Evolutionary conservation across 192 early-diverging fungal species (phyloP).

Genomic region (Diversispora epigaea): DNA sequence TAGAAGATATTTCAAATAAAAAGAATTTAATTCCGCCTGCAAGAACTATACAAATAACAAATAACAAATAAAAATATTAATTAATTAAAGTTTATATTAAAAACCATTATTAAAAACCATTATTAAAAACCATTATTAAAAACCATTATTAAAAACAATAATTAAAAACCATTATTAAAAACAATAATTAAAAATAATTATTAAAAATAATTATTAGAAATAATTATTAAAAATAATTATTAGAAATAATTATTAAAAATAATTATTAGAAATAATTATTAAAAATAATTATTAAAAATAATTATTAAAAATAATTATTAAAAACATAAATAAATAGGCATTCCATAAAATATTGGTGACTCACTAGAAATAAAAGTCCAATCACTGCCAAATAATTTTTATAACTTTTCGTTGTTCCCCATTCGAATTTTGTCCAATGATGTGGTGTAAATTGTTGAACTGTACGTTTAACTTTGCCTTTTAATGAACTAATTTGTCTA

Average conservation of each 20-base stretch:
- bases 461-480: conserved; percentile 84
- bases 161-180: too few relatives aligned
- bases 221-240: too few relatives aligned
- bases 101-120: too few relatives aligned
- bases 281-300: too few relatives aligned
- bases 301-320: too few relatives aligned
- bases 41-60: conserved; percentile 53
- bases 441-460: conserved; percentile 93
- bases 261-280: too few relatives aligned
- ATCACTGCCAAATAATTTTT: conserved; percentile 84
- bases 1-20: conserved; percentile 91
- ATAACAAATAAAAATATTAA: not conserved
- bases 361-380: conserved; percentile 53
- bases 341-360: not conserved
- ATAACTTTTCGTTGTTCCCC: conserved; percentile 85
- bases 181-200: too few relatives aligned
- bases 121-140: too few relatives aligned
- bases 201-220: too few relatives aligned
- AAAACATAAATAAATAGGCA: too few relatives aligned
- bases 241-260: too few relatives aligned
- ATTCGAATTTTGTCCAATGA: conserved; percentile 91
- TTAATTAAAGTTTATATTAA: not conserved
- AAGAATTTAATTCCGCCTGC: conserved; percentile 86
- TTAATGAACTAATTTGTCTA: conserved; percentile 76
- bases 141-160: too few relatives aligned